Conservation (phyloP, 2,329 filamentous ascomycete genomes). For the Claviceps africana region DNA sequence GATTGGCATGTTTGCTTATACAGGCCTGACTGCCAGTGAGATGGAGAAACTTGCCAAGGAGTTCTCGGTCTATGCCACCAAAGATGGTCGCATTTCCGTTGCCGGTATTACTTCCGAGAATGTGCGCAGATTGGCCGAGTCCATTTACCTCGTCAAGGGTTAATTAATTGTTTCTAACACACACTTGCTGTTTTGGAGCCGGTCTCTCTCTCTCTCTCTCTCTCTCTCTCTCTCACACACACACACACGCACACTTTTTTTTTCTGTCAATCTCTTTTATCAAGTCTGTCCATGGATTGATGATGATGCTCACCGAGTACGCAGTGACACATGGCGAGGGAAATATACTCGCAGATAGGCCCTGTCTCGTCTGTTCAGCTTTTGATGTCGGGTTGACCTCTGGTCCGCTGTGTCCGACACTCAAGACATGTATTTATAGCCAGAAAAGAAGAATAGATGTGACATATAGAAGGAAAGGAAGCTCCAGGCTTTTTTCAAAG, state of each 20-base stretch:
- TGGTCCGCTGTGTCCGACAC: background rate
- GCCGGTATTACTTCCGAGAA: conserved; percentile 72
- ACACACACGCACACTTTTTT: too few relatives aligned
- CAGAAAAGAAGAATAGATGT: background rate
- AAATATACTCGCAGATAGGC: background rate
- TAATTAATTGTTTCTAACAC: conserved; percentile 23
- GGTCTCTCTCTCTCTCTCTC: background rate
- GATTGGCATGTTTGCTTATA: conserved; percentile 99
- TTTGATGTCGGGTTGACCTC: background rate
- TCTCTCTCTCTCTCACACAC: too few relatives aligned
- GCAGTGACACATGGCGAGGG: background rate
- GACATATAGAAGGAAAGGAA: background rate
- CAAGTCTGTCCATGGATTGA: background rate
- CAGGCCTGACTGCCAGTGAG: conserved; percentile 76
- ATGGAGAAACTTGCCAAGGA: conserved; percentile 88
- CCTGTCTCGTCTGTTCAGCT: background rate
- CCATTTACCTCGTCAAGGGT: conserved; percentile 73
- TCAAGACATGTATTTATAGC: background rate
- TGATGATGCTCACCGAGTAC: background rate
- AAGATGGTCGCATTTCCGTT: conserved; percentile 76
- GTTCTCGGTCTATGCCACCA: conserved; percentile 95
- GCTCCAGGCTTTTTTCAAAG: background rate
- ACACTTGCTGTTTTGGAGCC: background rate
- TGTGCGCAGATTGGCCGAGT: conserved; percentile 66
- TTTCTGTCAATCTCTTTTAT: too few relatives aligned